Percentiles rank a stretch among this genome's conserved stretches.
These are phyloP conservation scores for Cladosporium oxysporum DNA, from an alignment of 2,329 filamentous ascomycete species.

Conservation along the genomic window DNA sequence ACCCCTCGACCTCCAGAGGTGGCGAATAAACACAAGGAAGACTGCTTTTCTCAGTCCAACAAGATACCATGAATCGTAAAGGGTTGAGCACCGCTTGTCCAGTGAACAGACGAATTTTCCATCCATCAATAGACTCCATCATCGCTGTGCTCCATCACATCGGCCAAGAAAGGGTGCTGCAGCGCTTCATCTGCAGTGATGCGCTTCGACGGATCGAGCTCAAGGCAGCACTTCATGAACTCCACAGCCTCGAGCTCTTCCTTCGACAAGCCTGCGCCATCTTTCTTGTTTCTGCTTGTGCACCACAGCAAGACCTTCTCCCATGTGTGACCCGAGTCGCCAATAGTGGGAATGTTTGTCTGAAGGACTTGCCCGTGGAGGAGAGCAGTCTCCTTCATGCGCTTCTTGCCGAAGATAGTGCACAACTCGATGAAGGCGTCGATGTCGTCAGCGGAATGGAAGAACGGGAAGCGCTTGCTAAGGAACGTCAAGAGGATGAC, in stretches of 20 bases:
- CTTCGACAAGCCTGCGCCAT: conserved; percentile 55
- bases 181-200: conserved; percentile 76
- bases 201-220: conserved; percentile 71
- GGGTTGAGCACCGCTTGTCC: neutral
- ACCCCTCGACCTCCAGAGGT: neutral
- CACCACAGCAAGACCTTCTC: conserved; percentile 97
- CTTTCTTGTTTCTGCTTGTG: conserved; percentile 67
- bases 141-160: conserved; percentile 14
- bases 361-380: conserved; percentile 92
- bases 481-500: conserved; percentile 97
- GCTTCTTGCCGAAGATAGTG: conserved; percentile 83
- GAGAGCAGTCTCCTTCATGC: conserved; percentile 80
- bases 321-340: conserved; percentile 78
- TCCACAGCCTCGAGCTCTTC: conserved; percentile 73
- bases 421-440: conserved; percentile 97
- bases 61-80: neutral
- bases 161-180: conserved; percentile 63
- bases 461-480: conserved; percentile 91
- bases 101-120: neutral
- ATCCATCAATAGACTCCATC: neutral
- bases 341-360: conserved; percentile 88
- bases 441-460: conserved; percentile 97
- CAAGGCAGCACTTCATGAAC: conserved; percentile 72
- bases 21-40: neutral
- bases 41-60: neutral